phyloP scores from a whole-genome alignment of 2,329 filamentous ascomycete genomes.

The Fonsecaea pugnacius region DNA sequence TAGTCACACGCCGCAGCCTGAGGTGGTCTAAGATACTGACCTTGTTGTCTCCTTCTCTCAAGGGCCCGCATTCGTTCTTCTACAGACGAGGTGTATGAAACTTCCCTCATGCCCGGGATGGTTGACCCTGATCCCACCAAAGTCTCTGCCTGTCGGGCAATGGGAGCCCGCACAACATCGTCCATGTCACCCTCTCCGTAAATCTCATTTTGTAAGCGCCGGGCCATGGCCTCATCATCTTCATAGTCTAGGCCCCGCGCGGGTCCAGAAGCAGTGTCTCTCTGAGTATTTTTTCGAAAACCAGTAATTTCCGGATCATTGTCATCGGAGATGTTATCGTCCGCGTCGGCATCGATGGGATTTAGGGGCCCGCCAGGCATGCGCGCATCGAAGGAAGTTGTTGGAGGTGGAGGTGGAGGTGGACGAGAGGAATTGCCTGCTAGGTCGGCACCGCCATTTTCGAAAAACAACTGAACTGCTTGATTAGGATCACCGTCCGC shows the following conservation, averaged over 20 bases:
- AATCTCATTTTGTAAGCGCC: constrained; percentile 87
- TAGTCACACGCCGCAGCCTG: constrained; percentile 8
- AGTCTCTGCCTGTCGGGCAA: constrained; percentile 88
- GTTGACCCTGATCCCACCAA: constrained; percentile 74
- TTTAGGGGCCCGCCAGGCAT: constrained; percentile 27
- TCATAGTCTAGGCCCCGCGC: constrained; percentile 52
- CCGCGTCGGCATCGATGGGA: constrained; percentile 74
- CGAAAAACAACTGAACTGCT: constrained; percentile 87
- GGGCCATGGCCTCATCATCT: constrained; percentile 93
- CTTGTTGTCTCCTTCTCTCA: constrained; percentile 42
- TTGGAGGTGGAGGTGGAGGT: constrained; percentile 39
- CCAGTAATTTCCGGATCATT: constrained; percentile 47
- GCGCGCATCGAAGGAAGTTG: constrained; percentile 20
- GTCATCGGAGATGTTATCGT: constrained; percentile 53
- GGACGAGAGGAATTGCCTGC: constrained; percentile 55
- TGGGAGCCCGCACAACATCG: constrained; percentile 76
- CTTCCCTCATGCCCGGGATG: constrained; percentile 51
- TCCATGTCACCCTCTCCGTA: constrained; percentile 64
- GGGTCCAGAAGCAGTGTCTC: constrained; percentile 39
- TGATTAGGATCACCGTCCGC: constrained; percentile 83
- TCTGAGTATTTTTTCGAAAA: constrained; percentile 37
- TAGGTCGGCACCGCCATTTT: constrained; percentile 70
- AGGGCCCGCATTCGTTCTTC: constrained; percentile 63
- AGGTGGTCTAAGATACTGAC: constrained; percentile 28
- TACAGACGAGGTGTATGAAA: constrained; percentile 62